Base-by-base conservation (phyloP, 1,139 yeast species). In the Lodderomyces elongisporus region DNA sequence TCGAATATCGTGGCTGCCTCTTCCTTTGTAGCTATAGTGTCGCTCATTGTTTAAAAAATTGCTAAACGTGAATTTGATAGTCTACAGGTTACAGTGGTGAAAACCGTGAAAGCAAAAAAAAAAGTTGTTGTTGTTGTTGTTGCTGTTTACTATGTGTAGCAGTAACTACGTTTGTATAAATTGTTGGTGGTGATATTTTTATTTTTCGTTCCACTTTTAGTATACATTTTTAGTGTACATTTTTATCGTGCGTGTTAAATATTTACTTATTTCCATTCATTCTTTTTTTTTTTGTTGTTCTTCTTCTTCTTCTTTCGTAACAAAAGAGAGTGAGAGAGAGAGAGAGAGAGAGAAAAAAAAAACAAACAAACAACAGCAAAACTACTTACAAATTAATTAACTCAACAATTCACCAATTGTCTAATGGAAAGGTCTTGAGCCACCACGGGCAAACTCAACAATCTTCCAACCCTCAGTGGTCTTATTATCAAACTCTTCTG, bases 391-490 rank as follows among this genome's bases (percentile, higher is more conserved):
- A 25, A 25, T 12, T 12, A 25, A 12, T 4, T 12, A 12, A 4
- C 4, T 12, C 15, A 13, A 25, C 12, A n/a, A n/a, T n/a, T n/a
- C n/a, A n/a, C n/a, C n/a, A n/a, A n/a, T n/a, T n/a, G n/a, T n/a
- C 58, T 56, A 87, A 47, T 89, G 88, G 77, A 84, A 87, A 39
- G 83, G 85, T 66, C 95, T 79, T 33, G 95, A 81, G 32, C 88
- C 93, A 46, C 96, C 96, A 56, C 96, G 82, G 34, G 88, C 96
- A 56, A 93, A 85, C 62, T 93, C 98, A 53, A 91, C 64, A 38
- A 93, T 79, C 66, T 85, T 87, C 98, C 98, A 93, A 27, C 99
- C 99, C 53, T 87, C 95, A 17, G 99, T 93, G 49, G 81, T 88
- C 37, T 75, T 73, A 56, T 93, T 85, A 41, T 81, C 95, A 54